Conservation (phyloP, 371 early-diverging fungal genomes). For the Mortierella sp. region DNA sequence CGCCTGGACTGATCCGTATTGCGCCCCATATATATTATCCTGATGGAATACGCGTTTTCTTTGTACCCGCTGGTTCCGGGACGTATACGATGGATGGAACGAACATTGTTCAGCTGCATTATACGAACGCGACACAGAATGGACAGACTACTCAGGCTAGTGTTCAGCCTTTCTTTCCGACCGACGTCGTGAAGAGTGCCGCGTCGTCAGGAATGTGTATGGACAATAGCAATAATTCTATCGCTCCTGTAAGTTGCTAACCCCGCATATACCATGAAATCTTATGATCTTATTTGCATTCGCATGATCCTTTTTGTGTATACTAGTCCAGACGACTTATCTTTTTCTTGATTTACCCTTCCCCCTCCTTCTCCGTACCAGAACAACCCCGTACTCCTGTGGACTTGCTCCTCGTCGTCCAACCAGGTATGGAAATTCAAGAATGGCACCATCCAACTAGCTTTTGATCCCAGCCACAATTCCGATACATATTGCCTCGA, state of each 20-base stretch:
- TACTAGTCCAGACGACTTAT: too few relatives aligned
- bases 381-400: conserved; percentile 40
- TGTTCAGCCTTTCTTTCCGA: conserved; percentile 50
- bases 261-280: too few relatives aligned
- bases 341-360: not conserved
- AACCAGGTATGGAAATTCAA: conserved; percentile 57
- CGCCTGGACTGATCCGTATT: conserved; percentile 49
- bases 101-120: conserved; percentile 43
- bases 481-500: conserved; percentile 37
- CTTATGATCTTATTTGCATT: too few relatives aligned
- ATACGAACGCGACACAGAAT: conserved; percentile 24
- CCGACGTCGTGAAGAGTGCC: conserved; percentile 34
- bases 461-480: conserved; percentile 36
- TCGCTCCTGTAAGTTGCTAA: conserved; percentile 44
- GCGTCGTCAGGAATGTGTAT: conserved; percentile 34
- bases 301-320: too few relatives aligned
- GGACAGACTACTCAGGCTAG: conserved; percentile 47
- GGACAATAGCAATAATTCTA: conserved; percentile 18
- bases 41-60: conserved; percentile 54
- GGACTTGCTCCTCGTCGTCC: conserved; percentile 24
- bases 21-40: conserved; percentile 50
- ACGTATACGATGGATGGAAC: conserved; percentile 46
- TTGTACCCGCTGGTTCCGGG: conserved; percentile 34
- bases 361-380: too few relatives aligned
- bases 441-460: conserved; percentile 31